Evolutionary conservation across 2,329 filamentous ascomycete species (phyloP), one percentile per base, ranked within the genome.

Genomic region (Diaporthe ilicicola): DNA sequence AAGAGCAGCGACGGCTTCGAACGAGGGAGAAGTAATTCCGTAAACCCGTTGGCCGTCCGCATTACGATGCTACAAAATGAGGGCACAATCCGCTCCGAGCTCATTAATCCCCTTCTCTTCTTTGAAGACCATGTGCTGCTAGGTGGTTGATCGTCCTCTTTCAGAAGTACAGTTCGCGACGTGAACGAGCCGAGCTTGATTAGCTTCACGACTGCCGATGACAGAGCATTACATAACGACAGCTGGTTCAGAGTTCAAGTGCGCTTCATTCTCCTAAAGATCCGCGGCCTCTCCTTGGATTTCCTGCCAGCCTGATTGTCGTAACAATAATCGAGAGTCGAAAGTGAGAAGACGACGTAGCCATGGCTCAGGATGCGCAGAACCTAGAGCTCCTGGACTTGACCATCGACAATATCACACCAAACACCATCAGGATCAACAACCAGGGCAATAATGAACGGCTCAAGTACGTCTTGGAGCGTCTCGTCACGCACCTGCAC

Each of bases 361-460:
- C 44, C 67, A 74, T 66, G 56, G 59, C 66, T 37, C 24, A 70
- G 17, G 27, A 67, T 24, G 65, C 64, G 42, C 71, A 75, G 55
- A 73, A 72, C 12, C 77, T 77, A 22, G 70, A 73, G 39, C 77
- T 82, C 22, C 78, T 82, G 64, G 90, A 94, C 81, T 85, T 94
- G 44, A 94, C 91, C 1, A 91, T 92, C 74, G 91, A 94, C 77
- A 94, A 94, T 81, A 94, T 94, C 80, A 94, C 93, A 68, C 88
- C 92, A 64, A 94, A 94, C 77, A 90, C 92, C 39, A 86, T 92
- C 77, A 84, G 86, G 55, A 94, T 94, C 81, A 95, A 95, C 82
- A 92, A 91, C 12, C 88, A 91, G 83, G 89, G 89, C 76, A 78
- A 84, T 12, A 86, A 94, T 76, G 83, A 86, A 27, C 88, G 93